phyloP scores from a whole-genome alignment of 2,329 filamentous ascomycete species.

The Leptographium radiaticola region DNA sequence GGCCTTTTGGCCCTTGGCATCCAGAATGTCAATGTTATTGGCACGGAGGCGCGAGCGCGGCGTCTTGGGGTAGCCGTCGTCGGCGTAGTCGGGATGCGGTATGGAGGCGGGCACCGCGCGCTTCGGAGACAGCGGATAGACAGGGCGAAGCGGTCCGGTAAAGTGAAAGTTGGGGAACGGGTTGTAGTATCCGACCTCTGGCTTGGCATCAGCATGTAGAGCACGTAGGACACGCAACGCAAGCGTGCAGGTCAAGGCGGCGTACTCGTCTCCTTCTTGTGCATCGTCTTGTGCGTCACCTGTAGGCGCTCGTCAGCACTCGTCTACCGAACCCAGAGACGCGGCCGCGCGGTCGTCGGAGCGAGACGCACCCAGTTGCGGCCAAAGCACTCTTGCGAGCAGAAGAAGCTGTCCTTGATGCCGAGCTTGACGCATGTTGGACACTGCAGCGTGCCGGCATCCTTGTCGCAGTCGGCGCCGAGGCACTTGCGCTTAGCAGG shows the following conservation, averaged over 20 bases:
- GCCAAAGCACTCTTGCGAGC: conserved; percentile 98
- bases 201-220: conserved; percentile 50
- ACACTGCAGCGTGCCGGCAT: conserved; percentile 78
- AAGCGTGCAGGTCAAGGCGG: conserved; percentile 26
- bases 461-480: conserved; percentile 73
- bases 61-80: conserved; percentile 61
- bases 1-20: conserved; percentile 65
- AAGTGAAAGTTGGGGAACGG: conserved; percentile 82
- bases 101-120: conserved; percentile 70
- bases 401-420: conserved; percentile 86
- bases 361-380: conserved; percentile 66
- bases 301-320: conserved; percentile 22
- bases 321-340: too few relatives aligned
- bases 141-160: conserved; percentile 69
- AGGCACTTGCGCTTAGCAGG: conserved; percentile 57
- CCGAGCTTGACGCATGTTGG: conserved; percentile 88
- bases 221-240: too few relatives aligned
- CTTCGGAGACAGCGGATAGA: conserved; percentile 67
- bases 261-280: conserved; percentile 68
- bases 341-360: too few relatives aligned
- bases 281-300: conserved; percentile 69
- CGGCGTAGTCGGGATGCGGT: conserved; percentile 73
- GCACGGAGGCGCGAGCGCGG: conserved; percentile 49
- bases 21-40: conserved; percentile 73
- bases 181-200: conserved; percentile 82